Conservation (phyloP, 2,329 filamentous ascomycete genomes). For the Talaromyces funiculosus region DNA sequence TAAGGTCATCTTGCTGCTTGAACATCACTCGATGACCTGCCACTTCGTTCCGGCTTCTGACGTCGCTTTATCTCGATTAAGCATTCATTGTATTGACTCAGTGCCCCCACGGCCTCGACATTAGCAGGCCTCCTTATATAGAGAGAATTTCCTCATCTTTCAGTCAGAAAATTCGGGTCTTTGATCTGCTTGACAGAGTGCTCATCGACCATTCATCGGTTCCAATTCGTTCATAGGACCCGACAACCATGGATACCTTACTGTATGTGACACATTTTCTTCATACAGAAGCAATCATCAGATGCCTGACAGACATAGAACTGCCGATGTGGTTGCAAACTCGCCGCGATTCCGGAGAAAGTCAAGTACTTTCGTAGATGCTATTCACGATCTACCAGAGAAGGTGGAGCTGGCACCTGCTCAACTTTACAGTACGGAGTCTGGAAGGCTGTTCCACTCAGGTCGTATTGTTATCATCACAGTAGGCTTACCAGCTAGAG, state of each 20-base stretch:
- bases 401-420: slow-evolving; percentile 83
- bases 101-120: neutral
- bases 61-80: neutral
- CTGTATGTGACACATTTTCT: slow-evolving; percentile 29
- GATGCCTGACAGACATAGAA: slow-evolving; percentile 50
- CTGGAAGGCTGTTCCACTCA: slow-evolving; percentile 91
- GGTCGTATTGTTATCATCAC: slow-evolving; percentile 96
- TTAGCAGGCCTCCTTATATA: neutral
- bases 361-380: slow-evolving; percentile 95
- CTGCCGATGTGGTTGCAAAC: slow-evolving; percentile 85
- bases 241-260: slow-evolving; percentile 43
- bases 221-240: neutral
- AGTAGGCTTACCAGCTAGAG: slow-evolving; percentile 87
- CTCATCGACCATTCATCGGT: neutral
- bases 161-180: neutral
- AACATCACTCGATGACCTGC: neutral
- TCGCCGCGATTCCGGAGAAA: slow-evolving; percentile 84
- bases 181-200: neutral
- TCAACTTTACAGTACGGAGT: slow-evolving; percentile 97
- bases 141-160: neutral
- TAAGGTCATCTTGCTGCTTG: neutral
- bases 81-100: neutral
- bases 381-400: slow-evolving; percentile 86
- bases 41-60: slow-evolving; percentile 5
- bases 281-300: neutral